A percentile compares a stretch with the other conserved stretches of the same genome.
Evolutionary conservation across 495 filamentous ascomycete species (phyloP).

Genomic region (Penicillium robsamsonii): DNA sequence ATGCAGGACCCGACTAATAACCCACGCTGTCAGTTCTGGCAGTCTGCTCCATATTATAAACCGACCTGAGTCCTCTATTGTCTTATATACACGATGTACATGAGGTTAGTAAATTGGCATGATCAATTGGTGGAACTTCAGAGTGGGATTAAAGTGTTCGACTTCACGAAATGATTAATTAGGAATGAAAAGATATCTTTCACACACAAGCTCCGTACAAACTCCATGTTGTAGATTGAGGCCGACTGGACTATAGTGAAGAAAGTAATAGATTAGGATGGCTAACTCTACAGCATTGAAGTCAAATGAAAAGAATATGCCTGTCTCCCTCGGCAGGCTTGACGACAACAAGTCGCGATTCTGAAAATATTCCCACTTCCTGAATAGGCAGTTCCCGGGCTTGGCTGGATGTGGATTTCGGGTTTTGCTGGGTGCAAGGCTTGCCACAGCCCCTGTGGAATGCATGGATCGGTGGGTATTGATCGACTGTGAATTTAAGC

Average conservation of each 20-base stretch:
- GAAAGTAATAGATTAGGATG: background rate
- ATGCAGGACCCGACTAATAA: slow-evolving; percentile 46
- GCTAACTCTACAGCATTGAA: background rate
- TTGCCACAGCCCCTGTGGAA: no score
- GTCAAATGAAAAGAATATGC: background rate
- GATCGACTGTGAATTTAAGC: no score
- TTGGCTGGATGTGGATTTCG: no score
- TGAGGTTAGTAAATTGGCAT: background rate
- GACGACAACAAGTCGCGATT: no score
- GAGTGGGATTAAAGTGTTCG: background rate
- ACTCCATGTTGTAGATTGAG: background rate
- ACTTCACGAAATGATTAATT: background rate
- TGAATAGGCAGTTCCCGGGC: no score
- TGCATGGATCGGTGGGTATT: no score
- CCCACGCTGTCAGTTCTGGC: slow-evolving; percentile 44
- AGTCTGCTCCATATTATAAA: slow-evolving; percentile 18
- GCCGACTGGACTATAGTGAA: background rate
- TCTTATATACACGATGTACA: background rate
- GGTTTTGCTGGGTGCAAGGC: no score
- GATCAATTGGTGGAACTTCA: background rate
- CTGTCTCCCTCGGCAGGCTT: no score
- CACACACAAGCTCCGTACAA: background rate
- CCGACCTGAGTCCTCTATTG: background rate
- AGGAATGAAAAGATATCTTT: background rate
- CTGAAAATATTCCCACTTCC: no score